Base-by-base conservation (phyloP, 2,329 filamentous ascomycete genomes). In the Hypoxylon sp. region DNA sequence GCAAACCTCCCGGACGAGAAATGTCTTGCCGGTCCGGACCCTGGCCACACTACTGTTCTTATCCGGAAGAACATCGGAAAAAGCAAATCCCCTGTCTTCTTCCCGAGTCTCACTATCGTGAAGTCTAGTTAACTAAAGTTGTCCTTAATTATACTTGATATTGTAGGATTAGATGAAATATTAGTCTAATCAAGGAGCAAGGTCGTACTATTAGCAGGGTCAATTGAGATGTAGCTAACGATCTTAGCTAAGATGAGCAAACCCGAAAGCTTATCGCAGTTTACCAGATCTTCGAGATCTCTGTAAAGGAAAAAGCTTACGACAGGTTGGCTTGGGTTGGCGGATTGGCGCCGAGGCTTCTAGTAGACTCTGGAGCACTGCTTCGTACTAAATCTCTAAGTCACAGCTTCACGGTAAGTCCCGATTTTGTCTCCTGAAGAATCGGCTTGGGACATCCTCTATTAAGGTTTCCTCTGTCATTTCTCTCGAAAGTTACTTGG, bases 261-360 rank as follows among this genome's bases (percentile, higher is more conserved):
- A 49, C 43, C 17, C 47, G 47, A 68, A 63, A 68, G 65, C 62
- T 65, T 65, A 44, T 50, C 28, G 56, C 26, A 30, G 37, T 28
- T 56, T 53, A 22, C 48, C 15, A 57, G 61, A 67, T 64, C 57
- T 44, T 50, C 8, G 4, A 39, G 6, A 37, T 46, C 41, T 46
- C 11, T 13, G 6, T 34, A 15, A 51, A 50, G 41, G 49, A 66
- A 59, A 50, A 59, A 50, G 57, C 58, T 64, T 64, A 46, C 53
- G 51, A 56, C 48, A 11, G 34, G 62, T 67, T 65, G 61, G 65
- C 58, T 57, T 22, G 43, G 17, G n/a, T 67, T 64, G 60, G 61
- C 64, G 61, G 52, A 26, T 26, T 26, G 32, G 32, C 32, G 11
- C 32, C 64, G 56, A 66, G 64, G 11, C 32, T 48, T 48, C 17